Evolutionary conservation across 202 grass and related monocot genomes (phyloP).

Genomic region (Setaria italica): DNA sequence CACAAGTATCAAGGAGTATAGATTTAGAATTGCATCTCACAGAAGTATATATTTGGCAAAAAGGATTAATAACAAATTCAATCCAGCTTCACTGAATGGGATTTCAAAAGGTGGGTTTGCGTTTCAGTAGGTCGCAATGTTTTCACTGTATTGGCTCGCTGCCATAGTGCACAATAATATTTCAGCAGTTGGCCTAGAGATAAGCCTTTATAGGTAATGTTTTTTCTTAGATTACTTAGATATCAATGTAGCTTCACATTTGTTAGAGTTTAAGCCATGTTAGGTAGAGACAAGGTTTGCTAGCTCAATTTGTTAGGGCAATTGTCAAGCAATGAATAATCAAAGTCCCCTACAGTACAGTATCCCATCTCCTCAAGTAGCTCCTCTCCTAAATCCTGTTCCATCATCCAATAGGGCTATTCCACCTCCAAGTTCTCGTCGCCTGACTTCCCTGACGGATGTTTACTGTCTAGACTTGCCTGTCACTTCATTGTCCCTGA

Average conservation of each 20-base stretch:
- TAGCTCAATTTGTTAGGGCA: background rate
- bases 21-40: background rate
- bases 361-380: background rate
- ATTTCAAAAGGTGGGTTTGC: background rate
- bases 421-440: background rate
- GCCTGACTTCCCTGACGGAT: background rate
- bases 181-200: background rate
- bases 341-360: background rate
- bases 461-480: background rate
- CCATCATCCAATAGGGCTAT: background rate
- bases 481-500: background rate
- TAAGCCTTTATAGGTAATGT: background rate
- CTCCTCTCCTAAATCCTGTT: background rate
- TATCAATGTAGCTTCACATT: background rate
- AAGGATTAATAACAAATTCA: background rate
- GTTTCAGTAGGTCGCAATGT: background rate
- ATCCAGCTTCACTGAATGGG: background rate
- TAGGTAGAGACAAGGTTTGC: background rate
- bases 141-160: no score
- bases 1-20: background rate
- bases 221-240: background rate
- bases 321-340: background rate
- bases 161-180: background rate
- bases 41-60: slow-evolving; percentile 1
- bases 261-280: background rate